Conservation (phyloP, 2,329 filamentous ascomycete species). For the Fusarium sublunatum region DNA sequence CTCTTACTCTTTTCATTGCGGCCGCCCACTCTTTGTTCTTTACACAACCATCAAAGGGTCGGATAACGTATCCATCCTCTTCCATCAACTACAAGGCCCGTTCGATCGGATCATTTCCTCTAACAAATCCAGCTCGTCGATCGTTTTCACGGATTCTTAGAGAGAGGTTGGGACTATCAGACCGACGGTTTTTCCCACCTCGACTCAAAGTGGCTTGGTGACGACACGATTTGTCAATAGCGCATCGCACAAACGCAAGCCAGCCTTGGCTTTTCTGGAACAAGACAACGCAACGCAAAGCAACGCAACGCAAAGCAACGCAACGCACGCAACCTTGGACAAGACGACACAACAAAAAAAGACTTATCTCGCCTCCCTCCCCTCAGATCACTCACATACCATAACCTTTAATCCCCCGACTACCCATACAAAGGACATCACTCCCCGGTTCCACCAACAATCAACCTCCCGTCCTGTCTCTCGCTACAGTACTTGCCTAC, state of each 20-base stretch:
- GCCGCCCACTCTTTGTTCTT: constrained; percentile 19
- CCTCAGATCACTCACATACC: background rate
- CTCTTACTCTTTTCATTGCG: constrained; percentile 8
- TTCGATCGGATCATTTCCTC: background rate
- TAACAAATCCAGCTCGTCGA: background rate
- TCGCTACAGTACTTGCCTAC: constrained; percentile 14
- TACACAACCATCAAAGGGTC: constrained; percentile 14
- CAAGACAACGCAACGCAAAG: constrained; percentile 1
- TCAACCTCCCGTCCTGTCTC: constrained; percentile 27
- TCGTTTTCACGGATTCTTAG: constrained; percentile 4
- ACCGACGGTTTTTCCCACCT: constrained; percentile 17
- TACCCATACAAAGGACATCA: constrained; percentile 26
- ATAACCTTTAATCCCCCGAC: constrained; percentile 5
- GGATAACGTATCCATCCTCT: background rate
- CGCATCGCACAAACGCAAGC: constrained; percentile 35
- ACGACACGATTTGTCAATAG: constrained; percentile 41
- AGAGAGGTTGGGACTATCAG: constrained; percentile 27
- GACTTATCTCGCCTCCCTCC: constrained; percentile 18
- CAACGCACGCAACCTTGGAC: background rate
- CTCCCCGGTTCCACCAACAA: constrained; percentile 27
- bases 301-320: background rate
- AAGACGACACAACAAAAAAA: background rate
- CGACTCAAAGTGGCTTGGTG: constrained; percentile 33
- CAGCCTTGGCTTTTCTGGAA: constrained; percentile 33
- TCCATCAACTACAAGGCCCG: constrained; percentile 3